Evolutionary conservation across 176 grass and related monocot species (phyloP).

Genomic region (Triticum aestivum): DNA sequence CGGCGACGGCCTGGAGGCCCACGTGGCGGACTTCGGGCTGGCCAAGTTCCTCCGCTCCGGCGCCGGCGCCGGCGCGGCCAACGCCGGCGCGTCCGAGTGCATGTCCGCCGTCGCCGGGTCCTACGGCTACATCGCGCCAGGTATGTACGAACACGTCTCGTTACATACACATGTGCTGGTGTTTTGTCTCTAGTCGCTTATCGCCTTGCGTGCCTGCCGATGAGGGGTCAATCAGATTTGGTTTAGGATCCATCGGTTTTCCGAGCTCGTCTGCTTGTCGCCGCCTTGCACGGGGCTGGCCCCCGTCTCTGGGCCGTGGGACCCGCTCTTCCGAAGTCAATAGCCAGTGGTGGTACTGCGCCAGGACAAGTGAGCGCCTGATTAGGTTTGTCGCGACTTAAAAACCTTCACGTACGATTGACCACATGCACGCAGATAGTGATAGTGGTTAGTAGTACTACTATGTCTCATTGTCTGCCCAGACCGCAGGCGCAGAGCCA

Average conservation of each 20-base stretch:
- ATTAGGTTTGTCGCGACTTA: neutral
- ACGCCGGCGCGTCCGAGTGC: constrained; percentile 53
- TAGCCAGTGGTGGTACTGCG: neutral
- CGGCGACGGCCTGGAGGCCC: constrained; percentile 66
- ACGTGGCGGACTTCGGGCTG: constrained; percentile 93
- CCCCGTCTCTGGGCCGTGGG: neutral
- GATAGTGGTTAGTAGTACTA: neutral
- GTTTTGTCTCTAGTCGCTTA: neutral
- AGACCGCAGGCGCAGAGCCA: neutral
- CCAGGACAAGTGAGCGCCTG: neutral
- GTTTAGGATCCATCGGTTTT: constrained; percentile 12
- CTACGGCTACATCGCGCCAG: constrained; percentile 98
- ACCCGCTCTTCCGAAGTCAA: neutral
- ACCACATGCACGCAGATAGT: neutral
- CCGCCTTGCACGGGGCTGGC: neutral
- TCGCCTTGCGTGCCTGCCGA: neutral
- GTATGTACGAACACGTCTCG: constrained; percentile 4
- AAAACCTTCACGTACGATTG: neutral
- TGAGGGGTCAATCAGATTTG: neutral
- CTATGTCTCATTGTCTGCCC: neutral
- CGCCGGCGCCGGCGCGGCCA: constrained; percentile 2
- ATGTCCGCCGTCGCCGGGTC: constrained; percentile 96
- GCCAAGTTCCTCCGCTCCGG: constrained; percentile 79
- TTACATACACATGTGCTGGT: neutral
- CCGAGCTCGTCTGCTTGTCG: neutral